Base-by-base conservation (phyloP, 805 yeast genomes). In the Candida nanaspora region DNA sequence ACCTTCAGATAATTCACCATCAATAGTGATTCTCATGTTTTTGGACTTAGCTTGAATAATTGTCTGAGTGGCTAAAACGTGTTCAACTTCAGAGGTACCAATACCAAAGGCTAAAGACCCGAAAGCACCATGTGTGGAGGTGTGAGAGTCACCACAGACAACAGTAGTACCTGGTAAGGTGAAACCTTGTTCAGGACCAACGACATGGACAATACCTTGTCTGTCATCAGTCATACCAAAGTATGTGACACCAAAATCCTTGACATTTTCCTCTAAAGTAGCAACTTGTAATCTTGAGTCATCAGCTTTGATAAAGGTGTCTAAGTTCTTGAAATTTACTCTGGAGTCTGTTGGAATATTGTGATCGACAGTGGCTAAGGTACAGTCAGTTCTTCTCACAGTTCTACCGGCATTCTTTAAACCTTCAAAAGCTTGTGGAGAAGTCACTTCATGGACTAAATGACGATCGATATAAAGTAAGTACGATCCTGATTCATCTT, bases 361-460 rank as follows among this genome's bases (percentile, higher is more conserved):
- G 76, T 93, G 96, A 65, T 91, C 96, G 25, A 87, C 95, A 1
- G 98, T 87, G 39, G 96, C 95, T 51, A 89, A 72, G 40, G 97
- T 87, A 68, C 96, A 86, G 64, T 89, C 96, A 8, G 73, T 70
- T 69, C 98, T 80, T 72, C 98, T 83, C 40, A 93, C 96, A 44
- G 63, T 62, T 71, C 99, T 82, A 37, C 83, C 86, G 14, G 97
- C 96, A 56, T 80, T 83, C 48, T 72, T 76, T 54, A 93, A 75
- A 38, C 98, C 98, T 68, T 93, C 98, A 59, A 93, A 93, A 10
- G 98, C 98, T 66, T 93, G 98, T 28, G 99, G 98, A 23, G 98
- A 91, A 2, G 99, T 93, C 40, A 93, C 99, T 68, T 93, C 98
- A 64, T 93, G 98, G 38, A 93, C 96, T 51, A 93, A 72, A 65